These are phyloP conservation scores for Penicillium dipodomyicola DNA, from an alignment of 495 filamentous ascomycete genomes.

Conservation along the genomic window DNA sequence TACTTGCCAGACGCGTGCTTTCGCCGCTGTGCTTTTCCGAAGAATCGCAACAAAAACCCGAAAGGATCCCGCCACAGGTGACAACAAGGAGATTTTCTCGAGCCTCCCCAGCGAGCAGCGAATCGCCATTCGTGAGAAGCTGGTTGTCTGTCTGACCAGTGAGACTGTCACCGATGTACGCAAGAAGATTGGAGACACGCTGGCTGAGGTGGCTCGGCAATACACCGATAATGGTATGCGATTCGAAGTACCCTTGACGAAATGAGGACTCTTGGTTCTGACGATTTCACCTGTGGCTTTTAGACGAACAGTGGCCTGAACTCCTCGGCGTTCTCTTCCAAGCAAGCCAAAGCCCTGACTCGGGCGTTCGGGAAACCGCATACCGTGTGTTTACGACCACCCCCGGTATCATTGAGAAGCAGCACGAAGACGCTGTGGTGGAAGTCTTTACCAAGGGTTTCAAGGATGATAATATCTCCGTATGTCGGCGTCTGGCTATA, in stretches of 20 bases:
- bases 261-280: conserved; percentile 17
- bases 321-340: conserved; percentile 81
- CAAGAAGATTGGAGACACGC: conserved; percentile 94
- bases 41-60: conserved; percentile 84
- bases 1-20: conserved; percentile 67
- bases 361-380: conserved; percentile 80
- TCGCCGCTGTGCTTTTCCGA: conserved; percentile 91
- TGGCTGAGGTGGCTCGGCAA: conserved; percentile 91
- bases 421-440: conserved; percentile 83
- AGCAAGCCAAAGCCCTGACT: conserved; percentile 78
- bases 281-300: conserved; percentile 18
- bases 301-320: conserved; percentile 87
- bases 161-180: conserved; percentile 71
- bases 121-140: conserved; percentile 72
- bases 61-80: conserved; percentile 66
- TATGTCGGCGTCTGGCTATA: conserved; percentile 40
- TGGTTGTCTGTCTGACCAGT: conserved; percentile 69
- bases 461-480: conserved; percentile 77
- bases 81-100: conserved; percentile 78
- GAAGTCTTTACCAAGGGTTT: conserved; percentile 87
- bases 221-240: conserved; percentile 84
- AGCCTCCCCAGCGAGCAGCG: conserved; percentile 68
- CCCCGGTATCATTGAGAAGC: conserved; percentile 92
- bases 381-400: conserved; percentile 95
- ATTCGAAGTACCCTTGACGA: conserved; percentile 16